Evolutionary conservation across 352 stramenopile genomes (phyloP).

Genomic region (Globisporangium nagaii): DNA sequence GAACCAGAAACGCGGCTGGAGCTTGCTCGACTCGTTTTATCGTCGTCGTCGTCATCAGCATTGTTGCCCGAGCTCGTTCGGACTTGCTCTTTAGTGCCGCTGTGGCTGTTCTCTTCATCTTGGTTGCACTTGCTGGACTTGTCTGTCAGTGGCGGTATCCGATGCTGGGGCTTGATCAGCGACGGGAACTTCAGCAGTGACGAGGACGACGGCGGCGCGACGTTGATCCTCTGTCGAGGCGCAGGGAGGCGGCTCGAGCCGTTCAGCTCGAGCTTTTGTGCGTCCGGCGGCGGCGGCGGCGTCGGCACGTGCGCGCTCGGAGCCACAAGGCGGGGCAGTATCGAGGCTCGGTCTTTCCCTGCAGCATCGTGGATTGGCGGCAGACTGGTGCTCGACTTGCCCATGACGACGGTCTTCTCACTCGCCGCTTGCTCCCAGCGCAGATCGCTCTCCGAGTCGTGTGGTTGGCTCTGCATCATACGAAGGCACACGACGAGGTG

Average conservation of each 20-base stretch:
- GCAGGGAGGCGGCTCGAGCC: constrained; percentile 19
- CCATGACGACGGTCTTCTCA: neutral
- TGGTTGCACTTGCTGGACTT: constrained; percentile 25
- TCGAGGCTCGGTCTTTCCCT: neutral
- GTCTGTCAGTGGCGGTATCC: neutral
- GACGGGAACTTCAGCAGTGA: constrained; percentile 35
- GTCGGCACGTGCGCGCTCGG: constrained; percentile 1
- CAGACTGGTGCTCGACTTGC: neutral
- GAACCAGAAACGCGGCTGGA: constrained; percentile 12
- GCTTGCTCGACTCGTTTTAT: constrained; percentile 5
- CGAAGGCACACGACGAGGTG: neutral
- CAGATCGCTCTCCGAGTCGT: neutral
- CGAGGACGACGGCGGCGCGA: neutral
- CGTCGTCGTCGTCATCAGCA: constrained; percentile 20
- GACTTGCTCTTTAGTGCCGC: constrained; percentile 2
- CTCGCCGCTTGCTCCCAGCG: constrained; percentile 6
- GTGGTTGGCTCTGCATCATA: constrained; percentile 2
- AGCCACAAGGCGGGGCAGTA: neutral
- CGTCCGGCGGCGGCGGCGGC: neutral
- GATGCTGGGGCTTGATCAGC: constrained; percentile 26
- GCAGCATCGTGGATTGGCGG: constrained; percentile 2
- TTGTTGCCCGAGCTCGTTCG: constrained; percentile 13
- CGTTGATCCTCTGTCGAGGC: constrained; percentile 11
- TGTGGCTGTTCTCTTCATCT: constrained; percentile 21
- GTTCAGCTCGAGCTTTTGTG: constrained; percentile 1